Conservation (phyloP, 805 yeast genomes). For the Starmera caribaea region DNA sequence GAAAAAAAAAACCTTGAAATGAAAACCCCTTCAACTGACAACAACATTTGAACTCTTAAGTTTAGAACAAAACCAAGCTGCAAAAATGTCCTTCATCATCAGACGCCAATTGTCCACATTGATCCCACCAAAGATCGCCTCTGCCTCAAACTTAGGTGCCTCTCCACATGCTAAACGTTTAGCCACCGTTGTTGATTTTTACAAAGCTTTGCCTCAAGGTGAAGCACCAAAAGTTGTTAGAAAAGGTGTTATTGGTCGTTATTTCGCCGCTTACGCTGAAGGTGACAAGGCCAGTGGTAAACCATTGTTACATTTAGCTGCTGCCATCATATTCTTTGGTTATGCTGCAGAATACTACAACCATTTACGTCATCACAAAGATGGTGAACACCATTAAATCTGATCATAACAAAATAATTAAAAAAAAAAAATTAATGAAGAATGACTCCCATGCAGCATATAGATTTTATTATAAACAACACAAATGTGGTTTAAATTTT, state of each 20-base stretch:
- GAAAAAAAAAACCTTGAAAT: constrained; percentile 3
- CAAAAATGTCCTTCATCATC: constrained; percentile 66
- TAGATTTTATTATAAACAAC: too few relatives aligned
- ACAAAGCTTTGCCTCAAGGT: constrained; percentile 94
- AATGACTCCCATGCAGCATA: too few relatives aligned
- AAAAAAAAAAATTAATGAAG: too few relatives aligned
- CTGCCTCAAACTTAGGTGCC: constrained; percentile 88
- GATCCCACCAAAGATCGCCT: constrained; percentile 98
- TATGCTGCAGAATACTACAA: constrained; percentile 90
- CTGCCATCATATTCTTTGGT: constrained; percentile 63
- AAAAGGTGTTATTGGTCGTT: constrained; percentile 60
- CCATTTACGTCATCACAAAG: constrained; percentile 64
- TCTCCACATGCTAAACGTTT: constrained; percentile 97
- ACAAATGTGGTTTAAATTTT: too few relatives aligned
- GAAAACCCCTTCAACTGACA: not conserved
- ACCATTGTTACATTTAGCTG: constrained; percentile 72
- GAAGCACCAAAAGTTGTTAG: constrained; percentile 70
- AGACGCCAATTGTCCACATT: constrained; percentile 92
- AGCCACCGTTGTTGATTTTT: constrained; percentile 89
- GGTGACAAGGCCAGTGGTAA: constrained; percentile 77
- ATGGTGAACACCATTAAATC: constrained; percentile 32
- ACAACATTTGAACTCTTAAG: not conserved
- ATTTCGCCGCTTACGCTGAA: constrained; percentile 79
- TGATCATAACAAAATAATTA: too few relatives aligned
- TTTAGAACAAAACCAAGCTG: not conserved